Evolutionary conservation across 345 rosid genomes (phyloP).

Genomic region (Anastatica hierochuntica): DNA sequence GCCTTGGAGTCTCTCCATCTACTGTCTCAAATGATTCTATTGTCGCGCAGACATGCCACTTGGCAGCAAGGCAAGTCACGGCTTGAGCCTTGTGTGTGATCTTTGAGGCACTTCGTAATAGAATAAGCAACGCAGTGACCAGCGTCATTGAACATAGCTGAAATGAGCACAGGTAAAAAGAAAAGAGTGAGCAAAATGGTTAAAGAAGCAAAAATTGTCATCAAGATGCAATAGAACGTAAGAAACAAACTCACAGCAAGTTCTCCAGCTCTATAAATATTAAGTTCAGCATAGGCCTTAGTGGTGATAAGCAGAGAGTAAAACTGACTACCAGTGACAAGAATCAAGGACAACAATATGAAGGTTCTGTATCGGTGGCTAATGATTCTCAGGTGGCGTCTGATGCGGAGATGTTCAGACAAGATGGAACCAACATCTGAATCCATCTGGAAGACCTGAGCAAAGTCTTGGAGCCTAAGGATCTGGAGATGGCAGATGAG

Average conservation of each 20-base stretch:
- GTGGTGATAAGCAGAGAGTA: slow-evolving; percentile 75
- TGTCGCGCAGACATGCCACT: slow-evolving; percentile 91
- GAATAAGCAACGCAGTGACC: slow-evolving; percentile 48
- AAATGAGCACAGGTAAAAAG: slow-evolving; percentile 1
- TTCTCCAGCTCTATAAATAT: slow-evolving; percentile 68
- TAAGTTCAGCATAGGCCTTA: slow-evolving; percentile 39
- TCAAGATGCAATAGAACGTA: background rate
- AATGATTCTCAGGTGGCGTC: slow-evolving; percentile 77
- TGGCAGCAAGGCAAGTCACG: slow-evolving; percentile 77
- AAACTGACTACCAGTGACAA: slow-evolving; percentile 82
- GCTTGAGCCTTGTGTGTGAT: slow-evolving; percentile 93
- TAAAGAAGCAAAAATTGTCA: background rate
- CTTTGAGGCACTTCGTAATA: slow-evolving; percentile 75
- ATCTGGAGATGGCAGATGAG: slow-evolving; percentile 88
- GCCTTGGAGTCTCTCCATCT: slow-evolving; percentile 65
- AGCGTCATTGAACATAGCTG: slow-evolving; percentile 81
- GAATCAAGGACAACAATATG: slow-evolving; percentile 49
- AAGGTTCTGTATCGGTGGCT: slow-evolving; percentile 73
- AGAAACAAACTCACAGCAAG: slow-evolving; percentile 64
- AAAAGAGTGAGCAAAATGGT: slow-evolving; percentile 1
- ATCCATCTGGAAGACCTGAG: slow-evolving; percentile 57
- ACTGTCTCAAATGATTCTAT: slow-evolving; percentile 50
- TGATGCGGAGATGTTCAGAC: slow-evolving; percentile 73
- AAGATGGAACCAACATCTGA: slow-evolving; percentile 66
- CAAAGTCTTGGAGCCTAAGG: slow-evolving; percentile 81